Base-by-base conservation (phyloP, 805 yeast species). In the Candida rishiriensis region DNA sequence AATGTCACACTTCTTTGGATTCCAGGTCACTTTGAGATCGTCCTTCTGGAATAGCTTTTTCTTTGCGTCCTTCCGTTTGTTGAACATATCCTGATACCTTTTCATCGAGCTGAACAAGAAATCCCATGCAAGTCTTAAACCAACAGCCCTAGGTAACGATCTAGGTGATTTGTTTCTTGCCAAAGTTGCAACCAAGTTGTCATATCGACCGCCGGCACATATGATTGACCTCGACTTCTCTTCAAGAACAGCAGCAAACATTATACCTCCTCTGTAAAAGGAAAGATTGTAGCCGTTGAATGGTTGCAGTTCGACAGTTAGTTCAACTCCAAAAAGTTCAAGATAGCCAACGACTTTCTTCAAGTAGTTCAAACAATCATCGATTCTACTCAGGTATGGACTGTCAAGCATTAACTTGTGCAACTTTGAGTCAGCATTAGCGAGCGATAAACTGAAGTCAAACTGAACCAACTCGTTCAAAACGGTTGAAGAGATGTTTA, bases 201-300 rank as follows among this genome's bases (percentile, higher is more conserved):
- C 98, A 59, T 89, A 93, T 43, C 99, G 71, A 2, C 99, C 99
- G 37, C 99, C 99, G 0, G 93, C 91, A 13, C 93, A 93, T 34
- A 93, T 69, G 29, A 83, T 71, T 6, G 68, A 52, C 44, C 57
- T 69, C 60, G 49, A 57, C 54, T 72, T 80, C 3, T 80, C 83
- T 43, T 87, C 85, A 50, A 80, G 76, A 1, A 88, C 76, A 0
- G 86, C 88, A 53, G 88, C 95, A 60, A 91, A 93, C 95, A 93
- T 88, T 2, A 90, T 66, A 0, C 95, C 95, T 14, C 81, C 80
- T 33, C 73, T 70, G 59, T 90, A 93, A 59, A 88, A 91, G 10
- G 81, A 75, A 29, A 83, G 77, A 53, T 88, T 88, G 64, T 87
- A 88, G 51, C 88, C 88, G 55, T 89, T 79, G 62, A 93, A 72